A percentile compares a stretch with the other conserved stretches of the same genome.
Conservation (phyloP, 768 basidiomycete species). For the Calocybe indica region DNA sequence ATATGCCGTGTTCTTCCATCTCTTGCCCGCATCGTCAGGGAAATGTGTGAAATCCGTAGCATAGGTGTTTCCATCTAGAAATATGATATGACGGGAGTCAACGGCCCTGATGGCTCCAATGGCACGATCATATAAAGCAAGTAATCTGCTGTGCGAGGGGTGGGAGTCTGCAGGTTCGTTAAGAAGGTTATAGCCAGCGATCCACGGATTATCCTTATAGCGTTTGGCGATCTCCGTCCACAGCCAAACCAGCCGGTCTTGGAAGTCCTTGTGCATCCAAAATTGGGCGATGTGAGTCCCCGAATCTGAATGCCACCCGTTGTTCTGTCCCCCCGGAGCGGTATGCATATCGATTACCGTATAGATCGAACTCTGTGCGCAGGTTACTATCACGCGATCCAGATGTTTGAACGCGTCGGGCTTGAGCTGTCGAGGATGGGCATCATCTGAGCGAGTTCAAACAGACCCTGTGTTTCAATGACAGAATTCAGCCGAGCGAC, state of each 20-base stretch:
- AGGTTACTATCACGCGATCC: slow-evolving; percentile 69
- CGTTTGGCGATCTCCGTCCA: slow-evolving; percentile 70
- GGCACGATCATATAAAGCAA: slow-evolving; percentile 59
- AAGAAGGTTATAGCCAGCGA: slow-evolving; percentile 80
- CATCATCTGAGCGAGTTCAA: slow-evolving; percentile 40
- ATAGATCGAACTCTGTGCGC: slow-evolving; percentile 68
- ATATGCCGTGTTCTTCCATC: slow-evolving; percentile 64
- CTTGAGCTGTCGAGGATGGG: slow-evolving; percentile 77
- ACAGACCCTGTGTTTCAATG: background rate
- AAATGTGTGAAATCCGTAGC: slow-evolving; percentile 70
- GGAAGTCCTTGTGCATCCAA: slow-evolving; percentile 81
- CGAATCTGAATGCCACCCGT: slow-evolving; percentile 76
- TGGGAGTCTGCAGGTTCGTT: slow-evolving; percentile 67
- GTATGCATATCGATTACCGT: slow-evolving; percentile 80
- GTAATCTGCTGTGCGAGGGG: slow-evolving; percentile 49
- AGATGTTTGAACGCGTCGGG: slow-evolving; percentile 74
- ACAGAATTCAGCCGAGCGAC: slow-evolving; percentile 29
- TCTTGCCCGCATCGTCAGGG: slow-evolving; percentile 45
- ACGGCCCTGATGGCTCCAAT: slow-evolving; percentile 65
- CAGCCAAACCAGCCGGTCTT: slow-evolving; percentile 67
- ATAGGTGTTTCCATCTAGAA: slow-evolving; percentile 78
- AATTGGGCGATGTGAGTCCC: slow-evolving; percentile 67
- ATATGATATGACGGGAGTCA: slow-evolving; percentile 64
- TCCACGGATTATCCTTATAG: slow-evolving; percentile 73
- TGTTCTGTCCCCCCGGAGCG: slow-evolving; percentile 67